Evolutionary conservation across 1,284 basidiomycete species (phyloP).

Genomic region (Fomitopsis palustris): DNA sequence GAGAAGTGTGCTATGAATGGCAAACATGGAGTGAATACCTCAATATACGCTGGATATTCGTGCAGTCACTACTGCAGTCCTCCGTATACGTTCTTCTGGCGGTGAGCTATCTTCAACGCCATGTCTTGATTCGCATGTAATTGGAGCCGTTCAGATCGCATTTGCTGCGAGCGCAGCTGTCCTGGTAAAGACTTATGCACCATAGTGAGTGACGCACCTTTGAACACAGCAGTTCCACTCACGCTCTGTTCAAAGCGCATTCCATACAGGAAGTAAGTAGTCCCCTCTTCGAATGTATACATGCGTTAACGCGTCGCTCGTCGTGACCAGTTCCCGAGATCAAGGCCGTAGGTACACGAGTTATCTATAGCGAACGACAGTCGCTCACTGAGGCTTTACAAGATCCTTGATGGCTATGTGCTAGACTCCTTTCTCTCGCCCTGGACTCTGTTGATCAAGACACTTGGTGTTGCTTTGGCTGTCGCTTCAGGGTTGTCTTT

Average conservation of each 20-base stretch:
- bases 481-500: slow-evolving; percentile 78
- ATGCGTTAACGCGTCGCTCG: background rate
- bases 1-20: slow-evolving; percentile 72
- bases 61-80: slow-evolving; percentile 58
- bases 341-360: slow-evolving; percentile 52
- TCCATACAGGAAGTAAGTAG: slow-evolving; percentile 71
- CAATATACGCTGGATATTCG: slow-evolving; percentile 49
- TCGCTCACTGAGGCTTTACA: background rate
- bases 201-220: slow-evolving; percentile 50
- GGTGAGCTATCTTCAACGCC: slow-evolving; percentile 29
- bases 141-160: slow-evolving; percentile 37
- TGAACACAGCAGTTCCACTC: background rate
- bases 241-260: slow-evolving; percentile 45
- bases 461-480: slow-evolving; percentile 70
- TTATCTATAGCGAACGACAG: background rate
- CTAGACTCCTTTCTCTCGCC: slow-evolving; percentile 68
- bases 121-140: background rate
- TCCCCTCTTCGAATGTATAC: slow-evolving; percentile 1
- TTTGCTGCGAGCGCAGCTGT: slow-evolving; percentile 66
- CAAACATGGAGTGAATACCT: slow-evolving; percentile 63
- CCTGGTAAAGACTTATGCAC: slow-evolving; percentile 63
- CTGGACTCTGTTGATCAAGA: slow-evolving; percentile 76
- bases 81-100: slow-evolving; percentile 60
- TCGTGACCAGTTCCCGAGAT: slow-evolving; percentile 62
- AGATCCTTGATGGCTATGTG: slow-evolving; percentile 75